These are phyloP conservation scores for Leccinellum rugosiceps DNA, from an alignment of 768 basidiomycete species.

Conservation along the genomic window DNA sequence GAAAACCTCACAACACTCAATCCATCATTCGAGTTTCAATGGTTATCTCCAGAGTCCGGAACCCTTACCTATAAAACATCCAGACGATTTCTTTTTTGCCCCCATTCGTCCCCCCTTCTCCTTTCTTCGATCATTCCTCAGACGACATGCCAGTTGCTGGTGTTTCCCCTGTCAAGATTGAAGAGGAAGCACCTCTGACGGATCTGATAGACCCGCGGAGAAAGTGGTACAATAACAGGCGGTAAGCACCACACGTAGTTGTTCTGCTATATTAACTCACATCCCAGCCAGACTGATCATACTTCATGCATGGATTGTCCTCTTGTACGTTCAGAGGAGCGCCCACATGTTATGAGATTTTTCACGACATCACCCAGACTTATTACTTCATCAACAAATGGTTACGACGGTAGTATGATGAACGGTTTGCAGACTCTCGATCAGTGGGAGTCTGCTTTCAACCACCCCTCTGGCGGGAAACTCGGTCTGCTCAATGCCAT, in stretches of 20 bases:
- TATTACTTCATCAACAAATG: constrained; percentile 73
- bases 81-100: neutral
- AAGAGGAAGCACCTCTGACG: constrained; percentile 37
- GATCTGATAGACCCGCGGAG: constrained; percentile 62
- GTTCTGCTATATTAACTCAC: neutral
- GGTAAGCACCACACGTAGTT: constrained; percentile 36
- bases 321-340: constrained; percentile 44
- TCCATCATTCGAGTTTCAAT: neutral
- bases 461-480: constrained; percentile 36
- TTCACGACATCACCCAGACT: constrained; percentile 40
- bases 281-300: constrained; percentile 44
- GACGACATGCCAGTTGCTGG: constrained; percentile 46
- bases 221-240: constrained; percentile 76
- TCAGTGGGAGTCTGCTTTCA: constrained; percentile 64
- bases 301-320: constrained; percentile 68
- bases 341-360: neutral
- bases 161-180: constrained; percentile 29
- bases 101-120: neutral
- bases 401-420: constrained; percentile 79
- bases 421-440: constrained; percentile 69
- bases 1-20: neutral
- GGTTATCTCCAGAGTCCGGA: too few relatives aligned
- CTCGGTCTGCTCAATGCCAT: neutral
- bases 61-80: neutral
- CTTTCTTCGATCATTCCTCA: neutral